Base-by-base conservation (phyloP, 257 asterid genomes). In the Solanum boliviense region DNA sequence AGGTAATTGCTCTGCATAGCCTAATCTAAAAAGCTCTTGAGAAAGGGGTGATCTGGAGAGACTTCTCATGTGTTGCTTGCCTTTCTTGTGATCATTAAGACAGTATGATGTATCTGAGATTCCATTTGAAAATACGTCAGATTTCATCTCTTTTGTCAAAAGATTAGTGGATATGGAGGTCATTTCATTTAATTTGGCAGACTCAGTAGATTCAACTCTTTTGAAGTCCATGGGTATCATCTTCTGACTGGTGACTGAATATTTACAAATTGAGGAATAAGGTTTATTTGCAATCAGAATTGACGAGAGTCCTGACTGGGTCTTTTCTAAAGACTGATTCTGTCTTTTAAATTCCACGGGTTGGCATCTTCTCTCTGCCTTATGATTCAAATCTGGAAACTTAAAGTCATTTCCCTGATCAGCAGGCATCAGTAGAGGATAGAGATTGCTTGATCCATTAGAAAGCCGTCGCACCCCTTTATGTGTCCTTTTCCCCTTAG, bases 11-110 rank as follows among this genome's bases (percentile, higher is more conserved):
- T 91, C 89, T 9, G 71, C 29, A 89, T 89, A 90, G 60, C 98
- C 98, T 92, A 95, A 90, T 91, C 94, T 94, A 23, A 32, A 21
- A 73, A 95, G 98, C 92, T 96, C 99, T 89, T 91, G 95, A 86
- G 86, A 89, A 68, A 94, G 92, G 78, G 94, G 93, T 89, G 96
- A 86, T 79, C 88, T 94, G 62, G 95, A 89, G 81, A 78, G 52
- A 82, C 83, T 82, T 78, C 84, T 76, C 81, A 86, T 89, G 85
- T 36, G 88, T 38, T 60, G 76, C 86, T 85, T 91, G 89, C 74
- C 85, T 84, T 89, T 89, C 86, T 84, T 89, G 65, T 87, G 87
- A 84, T 70, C 89, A 71, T 89, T 88, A 83, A 87, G 72, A 60
- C 84, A 86, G 89, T 83, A 88, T 86, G 89, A 86, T 83, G 84